A percentile compares a stretch with the other conserved stretches of the same genome.
Conservation (phyloP, 108 stramenopile genomes). For the Nitzschia sp. region DNA sequence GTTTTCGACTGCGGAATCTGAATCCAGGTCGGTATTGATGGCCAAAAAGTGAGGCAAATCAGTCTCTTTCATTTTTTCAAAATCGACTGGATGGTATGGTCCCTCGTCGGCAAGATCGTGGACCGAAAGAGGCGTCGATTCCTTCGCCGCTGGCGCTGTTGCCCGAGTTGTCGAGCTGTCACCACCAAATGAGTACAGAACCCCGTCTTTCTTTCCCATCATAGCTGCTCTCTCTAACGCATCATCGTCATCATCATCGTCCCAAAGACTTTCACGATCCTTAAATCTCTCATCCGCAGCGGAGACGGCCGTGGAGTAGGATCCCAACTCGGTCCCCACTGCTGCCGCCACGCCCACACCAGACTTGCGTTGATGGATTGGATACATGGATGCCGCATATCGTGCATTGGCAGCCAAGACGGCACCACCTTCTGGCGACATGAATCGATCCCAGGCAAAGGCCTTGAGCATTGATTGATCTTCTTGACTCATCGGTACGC, state of each 20-base stretch:
- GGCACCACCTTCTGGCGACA: conserved; percentile 51
- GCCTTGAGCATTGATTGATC: conserved; percentile 60
- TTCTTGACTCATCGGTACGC: conserved; percentile 36
- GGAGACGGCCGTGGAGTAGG: conserved; percentile 76
- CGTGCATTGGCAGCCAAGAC: conserved; percentile 70
- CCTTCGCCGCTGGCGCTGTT: not conserved
- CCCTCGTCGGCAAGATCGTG: not conserved
- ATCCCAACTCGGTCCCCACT: conserved; percentile 85
- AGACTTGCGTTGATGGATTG: conserved; percentile 59
- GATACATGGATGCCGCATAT: conserved; percentile 80
- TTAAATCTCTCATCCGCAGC: conserved; percentile 65
- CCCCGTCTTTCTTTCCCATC: conserved; percentile 61
- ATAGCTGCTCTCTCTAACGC: conserved; percentile 68
- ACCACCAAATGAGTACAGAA: conserved; percentile 36
- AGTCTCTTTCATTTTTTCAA: not conserved
- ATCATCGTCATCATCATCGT: conserved; percentile 4
- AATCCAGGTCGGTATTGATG: not conserved
- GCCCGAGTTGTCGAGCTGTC: not conserved
- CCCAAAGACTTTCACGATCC: conserved; percentile 60
- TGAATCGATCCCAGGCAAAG: conserved; percentile 87
- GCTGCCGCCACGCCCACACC: conserved; percentile 66
- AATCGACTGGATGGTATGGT: not conserved
- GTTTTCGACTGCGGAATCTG: not conserved
- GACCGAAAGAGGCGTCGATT: not conserved
- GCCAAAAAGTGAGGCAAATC: conserved; percentile 3